phyloP scores from a whole-genome alignment of 768 basidiomycete genomes.

The Panellus pusillus region DNA sequence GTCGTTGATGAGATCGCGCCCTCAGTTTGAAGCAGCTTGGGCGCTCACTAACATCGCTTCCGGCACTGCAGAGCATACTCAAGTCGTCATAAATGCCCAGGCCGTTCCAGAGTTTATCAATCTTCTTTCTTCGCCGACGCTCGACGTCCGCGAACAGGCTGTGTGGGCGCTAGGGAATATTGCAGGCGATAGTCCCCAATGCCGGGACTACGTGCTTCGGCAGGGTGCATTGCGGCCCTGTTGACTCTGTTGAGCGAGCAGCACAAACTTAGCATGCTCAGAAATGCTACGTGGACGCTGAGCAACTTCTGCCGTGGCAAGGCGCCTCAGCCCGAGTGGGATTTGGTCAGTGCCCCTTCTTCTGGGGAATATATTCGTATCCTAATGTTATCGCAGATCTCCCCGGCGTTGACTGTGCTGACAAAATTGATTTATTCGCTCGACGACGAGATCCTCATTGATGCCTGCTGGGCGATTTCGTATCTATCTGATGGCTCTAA shows the following conservation, averaged over 20 bases:
- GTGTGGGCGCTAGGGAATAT: constrained; percentile 99
- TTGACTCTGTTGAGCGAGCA: constrained; percentile 89
- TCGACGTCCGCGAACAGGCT: constrained; percentile 98
- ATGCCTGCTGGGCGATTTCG: constrained; percentile 99
- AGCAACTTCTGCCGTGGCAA: constrained; percentile 99
- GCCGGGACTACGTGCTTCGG: constrained; percentile 94
- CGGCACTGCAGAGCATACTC: constrained; percentile 97
- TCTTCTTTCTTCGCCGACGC: constrained; percentile 87
- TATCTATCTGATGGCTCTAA: constrained; percentile 99
- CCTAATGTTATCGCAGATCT: constrained; percentile 62
- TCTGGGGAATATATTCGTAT: constrained; percentile 4
- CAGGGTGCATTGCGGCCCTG: constrained; percentile 91
- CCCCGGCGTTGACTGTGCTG: constrained; percentile 92
- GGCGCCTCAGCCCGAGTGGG: constrained; percentile 97
- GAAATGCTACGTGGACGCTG: constrained; percentile 98
- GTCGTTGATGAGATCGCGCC: neutral
- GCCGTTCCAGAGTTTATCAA: constrained; percentile 98
- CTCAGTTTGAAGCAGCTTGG: constrained; percentile 96
- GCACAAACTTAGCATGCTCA: constrained; percentile 97
- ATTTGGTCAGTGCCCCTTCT: constrained; percentile 61
- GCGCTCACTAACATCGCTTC: constrained; percentile 97
- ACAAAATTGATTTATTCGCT: constrained; percentile 98
- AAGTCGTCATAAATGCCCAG: constrained; percentile 92
- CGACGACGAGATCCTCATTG: constrained; percentile 98
- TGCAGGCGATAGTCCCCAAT: constrained; percentile 96